Conservation (phyloP, 2,329 filamentous ascomycete species). For the Diaporthe vexans region DNA sequence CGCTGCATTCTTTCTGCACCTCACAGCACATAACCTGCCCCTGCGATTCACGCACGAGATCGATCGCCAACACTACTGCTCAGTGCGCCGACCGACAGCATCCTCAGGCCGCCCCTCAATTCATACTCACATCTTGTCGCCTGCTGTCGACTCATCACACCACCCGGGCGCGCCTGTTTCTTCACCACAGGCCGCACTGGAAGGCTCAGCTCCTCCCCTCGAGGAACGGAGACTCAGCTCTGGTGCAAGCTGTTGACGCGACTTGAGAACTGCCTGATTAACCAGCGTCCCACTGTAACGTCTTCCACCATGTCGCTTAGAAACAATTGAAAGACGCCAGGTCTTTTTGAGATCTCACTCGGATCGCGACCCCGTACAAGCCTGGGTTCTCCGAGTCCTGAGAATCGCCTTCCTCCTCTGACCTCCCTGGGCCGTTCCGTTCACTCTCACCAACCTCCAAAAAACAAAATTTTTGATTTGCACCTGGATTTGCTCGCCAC, state of each 20-base stretch:
- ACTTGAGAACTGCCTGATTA: conserved; percentile 14
- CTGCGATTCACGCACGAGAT: conserved; percentile 17
- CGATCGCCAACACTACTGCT: conserved; percentile 24
- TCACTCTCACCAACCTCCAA: conserved; percentile 2
- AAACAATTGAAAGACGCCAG: conserved; percentile 42
- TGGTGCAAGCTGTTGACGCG: conserved; percentile 13
- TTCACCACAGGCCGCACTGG: not conserved
- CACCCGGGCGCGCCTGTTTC: conserved; percentile 5
- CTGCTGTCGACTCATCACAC: conserved; percentile 16
- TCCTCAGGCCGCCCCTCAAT: conserved; percentile 7
- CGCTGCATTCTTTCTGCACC: conserved; percentile 32
- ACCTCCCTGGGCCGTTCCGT: conserved; percentile 24
- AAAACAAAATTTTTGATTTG: conserved; percentile 2
- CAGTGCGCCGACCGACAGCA: conserved; percentile 32
- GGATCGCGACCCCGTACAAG: conserved; percentile 28
- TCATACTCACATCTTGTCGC: conserved; percentile 9
- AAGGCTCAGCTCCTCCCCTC: not conserved
- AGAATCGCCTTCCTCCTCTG: conserved; percentile 13
- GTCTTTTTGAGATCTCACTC: conserved; percentile 42
- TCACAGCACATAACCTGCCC: conserved; percentile 31
- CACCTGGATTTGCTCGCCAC: conserved; percentile 33
- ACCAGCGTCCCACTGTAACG: conserved; percentile 32
- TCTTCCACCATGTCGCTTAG: conserved; percentile 42
- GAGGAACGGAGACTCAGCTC: not conserved
- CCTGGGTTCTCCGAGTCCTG: conserved; percentile 22